phyloP scores from a whole-genome alignment of 2,329 filamentous ascomycete species.

The Cladosporium cucumerinum region DNA sequence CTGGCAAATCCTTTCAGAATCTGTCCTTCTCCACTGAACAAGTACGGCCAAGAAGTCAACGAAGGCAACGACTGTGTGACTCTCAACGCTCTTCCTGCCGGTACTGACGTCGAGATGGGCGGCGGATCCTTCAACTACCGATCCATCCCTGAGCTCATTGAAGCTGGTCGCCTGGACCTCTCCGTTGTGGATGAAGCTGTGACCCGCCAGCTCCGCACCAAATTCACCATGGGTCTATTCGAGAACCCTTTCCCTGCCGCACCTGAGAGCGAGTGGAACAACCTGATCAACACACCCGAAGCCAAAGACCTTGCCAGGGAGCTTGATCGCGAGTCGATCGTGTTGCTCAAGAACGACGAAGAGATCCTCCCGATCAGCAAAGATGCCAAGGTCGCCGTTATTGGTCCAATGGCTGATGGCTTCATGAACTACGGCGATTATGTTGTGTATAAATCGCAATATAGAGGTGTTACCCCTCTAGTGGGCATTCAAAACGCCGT shows the following conservation, averaged over 20 bases:
- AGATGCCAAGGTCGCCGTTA: slow-evolving; percentile 64
- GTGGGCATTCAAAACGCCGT: slow-evolving; percentile 51
- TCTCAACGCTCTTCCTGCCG: slow-evolving; percentile 61
- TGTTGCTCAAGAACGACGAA: slow-evolving; percentile 63
- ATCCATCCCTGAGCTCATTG: slow-evolving; percentile 62
- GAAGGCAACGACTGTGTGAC: slow-evolving; percentile 63
- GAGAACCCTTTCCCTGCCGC: slow-evolving; percentile 58
- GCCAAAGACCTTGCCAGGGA: slow-evolving; percentile 29
- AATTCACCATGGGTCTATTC: slow-evolving; percentile 68
- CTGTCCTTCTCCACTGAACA: slow-evolving; percentile 47
- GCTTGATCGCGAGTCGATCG: slow-evolving; percentile 31
- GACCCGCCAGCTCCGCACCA: slow-evolving; percentile 60
- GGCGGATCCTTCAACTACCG: slow-evolving; percentile 69
- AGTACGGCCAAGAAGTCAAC: slow-evolving; percentile 45
- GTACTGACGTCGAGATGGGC: slow-evolving; percentile 74
- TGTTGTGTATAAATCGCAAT: slow-evolving; percentile 32
- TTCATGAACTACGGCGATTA: slow-evolving; percentile 50
- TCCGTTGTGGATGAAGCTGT: slow-evolving; percentile 64
- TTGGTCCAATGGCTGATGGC: slow-evolving; percentile 71
- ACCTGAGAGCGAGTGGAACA: slow-evolving; percentile 25
- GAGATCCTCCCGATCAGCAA: slow-evolving; percentile 46
- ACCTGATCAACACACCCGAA: slow-evolving; percentile 31
- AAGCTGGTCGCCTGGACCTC: slow-evolving; percentile 58
- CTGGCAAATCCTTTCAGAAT: slow-evolving; percentile 63
- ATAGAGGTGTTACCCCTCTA: slow-evolving; percentile 33